A percentile compares a stretch with the other conserved stretches of the same genome.
phyloP scores from a whole-genome alignment of 1,284 basidiomycete genomes.

The Phellinidium pouzarii region DNA sequence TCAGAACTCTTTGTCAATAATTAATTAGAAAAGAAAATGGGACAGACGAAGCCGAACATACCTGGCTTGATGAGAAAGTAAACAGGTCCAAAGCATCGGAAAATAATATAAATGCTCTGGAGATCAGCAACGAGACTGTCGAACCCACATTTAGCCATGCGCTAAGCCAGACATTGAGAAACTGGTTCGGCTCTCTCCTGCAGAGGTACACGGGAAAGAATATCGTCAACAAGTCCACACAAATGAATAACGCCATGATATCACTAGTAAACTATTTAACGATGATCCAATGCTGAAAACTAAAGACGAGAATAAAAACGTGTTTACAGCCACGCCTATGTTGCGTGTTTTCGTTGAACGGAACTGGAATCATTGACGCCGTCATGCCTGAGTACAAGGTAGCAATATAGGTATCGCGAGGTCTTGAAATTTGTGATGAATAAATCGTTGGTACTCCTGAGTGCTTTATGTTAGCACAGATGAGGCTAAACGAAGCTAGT shows the following conservation, averaged over 20 bases:
- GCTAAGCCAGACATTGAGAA: neutral
- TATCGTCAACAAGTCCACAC: neutral
- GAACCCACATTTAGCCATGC: constrained; percentile 6
- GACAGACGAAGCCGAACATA: neutral
- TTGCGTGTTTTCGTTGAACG: neutral
- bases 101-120: constrained; percentile 8
- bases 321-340: constrained; percentile 5
- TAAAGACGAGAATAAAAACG: constrained; percentile 10
- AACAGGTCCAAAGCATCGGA: constrained; percentile 2
- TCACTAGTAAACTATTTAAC: constrained; percentile 7
- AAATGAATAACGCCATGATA: constrained; percentile 6
- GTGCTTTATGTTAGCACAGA: neutral
- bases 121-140: constrained; percentile 4
- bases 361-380: constrained; percentile 1
- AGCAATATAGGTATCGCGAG: constrained; percentile 8
- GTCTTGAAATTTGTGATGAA: constrained; percentile 3
- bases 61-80: neutral
- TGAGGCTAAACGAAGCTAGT: neutral
- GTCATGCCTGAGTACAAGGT: constrained; percentile 7
- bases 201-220: too few species aligned
- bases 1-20: neutral
- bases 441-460: constrained; percentile 11
- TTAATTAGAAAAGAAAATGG: neutral
- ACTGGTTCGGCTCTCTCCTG: neutral
- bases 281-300: constrained; percentile 12